Evolutionary conservation across 805 yeast genomes (phyloP).

Genomic region (Ogataea methylovora): DNA sequence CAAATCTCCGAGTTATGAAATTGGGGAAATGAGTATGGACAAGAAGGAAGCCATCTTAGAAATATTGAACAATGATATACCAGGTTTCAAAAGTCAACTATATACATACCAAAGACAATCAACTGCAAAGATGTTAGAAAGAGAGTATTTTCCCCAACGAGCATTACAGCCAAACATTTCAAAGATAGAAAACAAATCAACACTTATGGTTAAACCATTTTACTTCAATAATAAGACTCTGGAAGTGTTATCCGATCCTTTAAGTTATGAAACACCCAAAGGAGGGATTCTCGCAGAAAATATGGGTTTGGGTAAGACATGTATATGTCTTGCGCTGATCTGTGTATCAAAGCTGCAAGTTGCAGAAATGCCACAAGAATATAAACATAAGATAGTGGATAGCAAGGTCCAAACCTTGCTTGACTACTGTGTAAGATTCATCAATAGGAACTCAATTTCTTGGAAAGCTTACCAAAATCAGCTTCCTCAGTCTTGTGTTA

Average conservation of each 20-base stretch:
- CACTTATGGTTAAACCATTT: constrained; percentile 1
- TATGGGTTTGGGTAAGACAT: constrained; percentile 64
- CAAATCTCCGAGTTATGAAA: constrained; percentile 21
- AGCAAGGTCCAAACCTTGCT: constrained; percentile 20
- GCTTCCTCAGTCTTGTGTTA: constrained; percentile 37
- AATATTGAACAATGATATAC: constrained; percentile 23
- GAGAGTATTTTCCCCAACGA: constrained; percentile 32
- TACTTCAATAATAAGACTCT: constrained; percentile 31
- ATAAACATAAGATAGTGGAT: constrained; percentile 9
- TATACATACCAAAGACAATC: constrained; percentile 58
- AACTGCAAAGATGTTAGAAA: constrained; percentile 49
- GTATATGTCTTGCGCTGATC: constrained; percentile 50
- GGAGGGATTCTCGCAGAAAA: constrained; percentile 63
- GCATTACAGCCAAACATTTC: constrained; percentile 16
- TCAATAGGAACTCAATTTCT: constrained; percentile 43
- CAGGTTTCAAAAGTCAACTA: constrained; percentile 43
- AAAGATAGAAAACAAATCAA: background rate
- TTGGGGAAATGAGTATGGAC: constrained; percentile 12
- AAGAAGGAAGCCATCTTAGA: constrained; percentile 11
- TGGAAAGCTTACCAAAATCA: constrained; percentile 44
- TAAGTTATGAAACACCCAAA: constrained; percentile 37
- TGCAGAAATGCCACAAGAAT: constrained; percentile 34
- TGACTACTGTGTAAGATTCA: constrained; percentile 34
- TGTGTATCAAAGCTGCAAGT: constrained; percentile 47
- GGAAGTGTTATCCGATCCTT: constrained; percentile 29